Evolutionary conservation across 352 stramenopile species (phyloP).

Genomic region (Pythium dissotocum): DNA sequence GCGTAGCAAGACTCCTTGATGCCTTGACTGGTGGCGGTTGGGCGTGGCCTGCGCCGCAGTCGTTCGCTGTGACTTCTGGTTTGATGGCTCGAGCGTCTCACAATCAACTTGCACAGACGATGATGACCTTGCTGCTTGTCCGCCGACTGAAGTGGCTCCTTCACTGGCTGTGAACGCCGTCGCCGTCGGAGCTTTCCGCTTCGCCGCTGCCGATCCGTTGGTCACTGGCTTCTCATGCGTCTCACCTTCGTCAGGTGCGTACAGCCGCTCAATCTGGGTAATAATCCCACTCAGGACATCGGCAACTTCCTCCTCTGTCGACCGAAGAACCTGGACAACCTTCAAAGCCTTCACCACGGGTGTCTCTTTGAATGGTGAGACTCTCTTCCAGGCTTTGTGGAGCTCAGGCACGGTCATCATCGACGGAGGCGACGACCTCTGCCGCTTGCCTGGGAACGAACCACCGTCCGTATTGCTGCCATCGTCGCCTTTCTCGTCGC

Average conservation of each 20-base stretch:
- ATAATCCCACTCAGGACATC: slow-evolving; percentile 25
- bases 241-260: not conserved
- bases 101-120: slow-evolving; percentile 41
- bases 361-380: slow-evolving; percentile 2
- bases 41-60: slow-evolving; percentile 28
- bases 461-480: slow-evolving; percentile 26
- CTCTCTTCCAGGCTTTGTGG: slow-evolving; percentile 15
- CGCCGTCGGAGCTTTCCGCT: slow-evolving; percentile 22
- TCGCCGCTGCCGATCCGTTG: slow-evolving; percentile 13
- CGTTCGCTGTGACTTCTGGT: slow-evolving; percentile 22
- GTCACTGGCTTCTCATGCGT: not conserved
- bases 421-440: slow-evolving; percentile 54
- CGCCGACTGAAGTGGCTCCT: not conserved
- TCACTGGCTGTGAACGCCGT: not conserved
- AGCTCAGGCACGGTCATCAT: not conserved
- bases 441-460: slow-evolving; percentile 44
- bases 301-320: slow-evolving; percentile 22
- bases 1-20: slow-evolving; percentile 36
- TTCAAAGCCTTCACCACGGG: not conserved
- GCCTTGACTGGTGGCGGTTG: slow-evolving; percentile 11
- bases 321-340: not conserved
- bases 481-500: slow-evolving; percentile 16
- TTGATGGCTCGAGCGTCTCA: not conserved
- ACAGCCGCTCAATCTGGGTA: slow-evolving; percentile 15
- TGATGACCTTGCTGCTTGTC: not conserved